These are phyloP conservation scores for Botrytis sinoallii DNA, from an alignment of 2,329 filamentous ascomycete species.

Conservation along the genomic window DNA sequence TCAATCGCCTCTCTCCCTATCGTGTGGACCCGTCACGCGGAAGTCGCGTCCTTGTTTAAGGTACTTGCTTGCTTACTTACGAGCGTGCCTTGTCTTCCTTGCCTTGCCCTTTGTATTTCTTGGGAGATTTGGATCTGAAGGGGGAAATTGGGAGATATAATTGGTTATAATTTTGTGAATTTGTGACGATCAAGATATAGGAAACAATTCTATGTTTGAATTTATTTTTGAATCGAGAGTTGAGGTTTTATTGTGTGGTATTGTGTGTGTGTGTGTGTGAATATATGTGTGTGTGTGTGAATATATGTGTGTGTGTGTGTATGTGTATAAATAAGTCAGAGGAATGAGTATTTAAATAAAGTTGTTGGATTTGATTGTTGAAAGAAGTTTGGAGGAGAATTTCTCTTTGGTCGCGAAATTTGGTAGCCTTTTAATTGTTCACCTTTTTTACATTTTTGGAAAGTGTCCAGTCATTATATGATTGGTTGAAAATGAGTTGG, in stretches of 20 bases:
- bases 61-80: background rate
- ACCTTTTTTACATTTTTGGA: background rate
- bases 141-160: background rate
- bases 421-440: background rate
- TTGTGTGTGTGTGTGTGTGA: background rate
- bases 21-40: slow-evolving; percentile 15
- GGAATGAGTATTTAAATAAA: background rate
- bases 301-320: no score
- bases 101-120: background rate
- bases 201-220: no score
- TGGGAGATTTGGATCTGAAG: background rate
- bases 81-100: no score
- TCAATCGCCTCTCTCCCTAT: background rate
- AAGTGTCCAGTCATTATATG: background rate
- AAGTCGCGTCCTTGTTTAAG: slow-evolving; percentile 18
- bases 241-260: background rate
- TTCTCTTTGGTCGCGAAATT: slow-evolving; percentile 13
- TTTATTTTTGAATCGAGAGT: no score
- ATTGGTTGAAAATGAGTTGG: background rate
- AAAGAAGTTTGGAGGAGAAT: background rate
- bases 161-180: background rate
- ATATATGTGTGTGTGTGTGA: background rate
- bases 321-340: background rate
- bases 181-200: background rate
- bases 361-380: background rate